Evolutionary conservation across 805 yeast species (phyloP).

Genomic region (Pichia californica): DNA sequence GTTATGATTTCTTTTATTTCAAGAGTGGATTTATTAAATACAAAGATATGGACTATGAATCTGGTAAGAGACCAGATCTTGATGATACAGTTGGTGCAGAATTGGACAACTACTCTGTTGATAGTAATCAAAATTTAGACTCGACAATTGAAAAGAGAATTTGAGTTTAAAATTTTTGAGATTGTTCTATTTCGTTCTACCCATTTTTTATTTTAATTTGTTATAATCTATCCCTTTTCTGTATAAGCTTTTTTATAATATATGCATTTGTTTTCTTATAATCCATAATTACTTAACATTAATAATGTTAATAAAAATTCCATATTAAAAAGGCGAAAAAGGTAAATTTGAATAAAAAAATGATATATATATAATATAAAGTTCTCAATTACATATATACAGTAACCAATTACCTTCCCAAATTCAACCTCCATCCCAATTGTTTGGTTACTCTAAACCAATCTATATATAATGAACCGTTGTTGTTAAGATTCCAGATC

Average conservation of each 20-base stretch:
- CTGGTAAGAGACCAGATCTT: slow-evolving; percentile 39
- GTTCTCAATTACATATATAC: not conserved
- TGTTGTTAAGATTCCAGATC: slow-evolving; percentile 32
- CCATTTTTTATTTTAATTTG: not conserved
- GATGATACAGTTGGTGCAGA: slow-evolving; percentile 19
- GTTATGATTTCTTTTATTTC: slow-evolving; percentile 17
- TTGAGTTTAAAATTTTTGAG: no score
- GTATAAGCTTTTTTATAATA: no score
- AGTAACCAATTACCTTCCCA: slow-evolving; percentile 15
- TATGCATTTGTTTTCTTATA: no score
- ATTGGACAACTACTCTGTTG: slow-evolving; percentile 5
- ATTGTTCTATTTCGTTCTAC: not conserved
- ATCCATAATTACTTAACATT: no score
- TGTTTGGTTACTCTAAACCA: slow-evolving; percentile 34
- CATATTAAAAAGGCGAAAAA: no score
- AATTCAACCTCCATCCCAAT: slow-evolving; percentile 32
- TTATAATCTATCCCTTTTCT: no score
- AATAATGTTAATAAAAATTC: no score
- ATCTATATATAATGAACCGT: slow-evolving; percentile 33
- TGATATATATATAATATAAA: not conserved
- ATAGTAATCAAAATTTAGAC: not conserved
- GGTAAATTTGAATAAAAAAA: not conserved
- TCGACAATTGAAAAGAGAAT: not conserved
- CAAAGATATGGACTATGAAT: slow-evolving; percentile 42
- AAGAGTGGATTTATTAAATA: slow-evolving; percentile 30